phyloP scores from a whole-genome alignment of 371 early-diverging fungal genomes.

The Rhizopus stolonifer region DNA sequence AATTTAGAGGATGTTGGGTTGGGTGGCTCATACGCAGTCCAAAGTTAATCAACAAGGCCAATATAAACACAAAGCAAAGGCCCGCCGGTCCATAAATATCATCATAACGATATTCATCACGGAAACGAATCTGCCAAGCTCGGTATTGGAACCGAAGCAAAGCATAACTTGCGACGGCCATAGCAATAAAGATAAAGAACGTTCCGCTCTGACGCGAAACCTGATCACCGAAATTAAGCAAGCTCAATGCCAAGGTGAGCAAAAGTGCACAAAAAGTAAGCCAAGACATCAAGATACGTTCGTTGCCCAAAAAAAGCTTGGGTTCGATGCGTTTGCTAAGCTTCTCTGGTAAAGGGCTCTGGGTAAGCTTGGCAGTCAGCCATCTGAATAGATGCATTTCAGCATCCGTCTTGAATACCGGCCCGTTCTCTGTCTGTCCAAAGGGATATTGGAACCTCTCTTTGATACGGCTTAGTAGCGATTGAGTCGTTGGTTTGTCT shows the following conservation, averaged over 20 bases:
- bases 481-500: too few relatives aligned
- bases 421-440: too few relatives aligned
- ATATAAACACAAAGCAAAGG: conserved; percentile 71
- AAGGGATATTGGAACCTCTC: not conserved
- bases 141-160: conserved; percentile 84
- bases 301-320: conserved; percentile 98
- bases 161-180: conserved; percentile 72
- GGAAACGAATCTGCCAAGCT: conserved; percentile 60
- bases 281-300: conserved; percentile 95
- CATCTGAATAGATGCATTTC: conserved; percentile 13
- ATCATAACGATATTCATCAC: conserved; percentile 55
- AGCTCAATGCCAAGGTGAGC: conserved; percentile 68
- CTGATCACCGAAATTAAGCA: conserved; percentile 81
- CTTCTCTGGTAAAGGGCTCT: conserved; percentile 3
- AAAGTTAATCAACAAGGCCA: conserved; percentile 79
- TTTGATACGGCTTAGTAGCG: too few relatives aligned
- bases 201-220: conserved; percentile 65
- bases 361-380: conserved; percentile 8
- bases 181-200: conserved; percentile 65
- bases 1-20: conserved; percentile 15
- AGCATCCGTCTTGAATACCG: too few relatives aligned
- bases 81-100: conserved; percentile 69
- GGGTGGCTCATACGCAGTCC: conserved; percentile 20
- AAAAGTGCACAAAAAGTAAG: conserved; percentile 72
- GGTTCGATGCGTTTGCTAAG: conserved; percentile 79